Base-by-base conservation (phyloP, 352 stramenopile genomes). In the Globisporangium nodosum region DNA sequence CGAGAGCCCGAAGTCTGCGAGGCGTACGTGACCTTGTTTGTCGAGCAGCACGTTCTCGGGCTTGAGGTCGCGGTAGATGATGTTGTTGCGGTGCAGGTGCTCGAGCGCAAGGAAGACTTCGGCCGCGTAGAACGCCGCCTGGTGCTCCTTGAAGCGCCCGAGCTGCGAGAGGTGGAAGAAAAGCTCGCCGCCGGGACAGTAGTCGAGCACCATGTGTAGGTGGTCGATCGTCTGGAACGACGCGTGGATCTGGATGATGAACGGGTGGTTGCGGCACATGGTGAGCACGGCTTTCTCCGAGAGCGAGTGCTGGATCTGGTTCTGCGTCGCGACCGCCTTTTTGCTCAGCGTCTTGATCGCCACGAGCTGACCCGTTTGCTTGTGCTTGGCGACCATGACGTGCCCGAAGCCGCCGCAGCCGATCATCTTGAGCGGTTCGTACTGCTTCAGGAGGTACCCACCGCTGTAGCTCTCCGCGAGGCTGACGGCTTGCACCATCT, bases 21-120 rank as follows among this genome's bases (percentile, higher is more conserved):
- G 69, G 2, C 85, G 85, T 6, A 97, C 67, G 61, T 97, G 81
- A 1, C 92, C 92, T 24, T 95, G 65, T 40, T 85, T 65, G 61
- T 95, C 76, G 15, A 98, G 70, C 24, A 98, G 65, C 33, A 98
- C 78, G 59, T 98, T 98, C 61, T 97, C 87, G 1, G 89, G 89
- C 55, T 97, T 97, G 30, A 97, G 70, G 56, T 97, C 88, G 11
- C 88, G 80, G 56, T 96, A 95, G 42, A 96, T 84, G 57, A 94
- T 84, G 46, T 80, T 73, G 56, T 89, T 69, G 1, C 66, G 56
- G 54, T 94, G 82, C 47, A 94, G 64, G 56, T 91, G 70, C 48
- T 90, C 81, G 24, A 94, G 70, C n/a, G 82, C 85, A 18, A 92
- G 70, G 18, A 88, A 83, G 8, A 97, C 77, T 71, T 97, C 90